phyloP scores from a whole-genome alignment of 2,329 filamentous ascomycete species.

The Aureobasidium zeae region DNA sequence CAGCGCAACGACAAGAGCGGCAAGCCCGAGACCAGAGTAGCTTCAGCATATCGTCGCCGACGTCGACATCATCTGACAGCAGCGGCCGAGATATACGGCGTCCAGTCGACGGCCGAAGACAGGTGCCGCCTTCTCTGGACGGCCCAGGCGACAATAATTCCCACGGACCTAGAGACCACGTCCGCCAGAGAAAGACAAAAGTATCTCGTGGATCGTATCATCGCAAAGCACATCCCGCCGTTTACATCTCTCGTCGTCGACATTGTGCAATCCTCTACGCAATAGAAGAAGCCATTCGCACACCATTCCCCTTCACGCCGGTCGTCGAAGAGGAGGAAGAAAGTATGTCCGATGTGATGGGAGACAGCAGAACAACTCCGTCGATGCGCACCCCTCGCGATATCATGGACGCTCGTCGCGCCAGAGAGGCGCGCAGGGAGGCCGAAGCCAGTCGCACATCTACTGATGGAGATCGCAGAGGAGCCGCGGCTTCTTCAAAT shows the following conservation, averaged over 20 bases:
- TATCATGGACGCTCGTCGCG: conserved; percentile 80
- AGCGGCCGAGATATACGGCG: conserved; percentile 43
- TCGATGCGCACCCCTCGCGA: conserved; percentile 72
- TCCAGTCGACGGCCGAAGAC: conserved; percentile 41
- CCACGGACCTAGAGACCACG: conserved; percentile 13
- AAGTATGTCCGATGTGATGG: conserved; percentile 77
- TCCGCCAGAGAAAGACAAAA: too few species aligned
- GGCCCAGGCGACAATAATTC: conserved; percentile 23
- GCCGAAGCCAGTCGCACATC: conserved; percentile 36
- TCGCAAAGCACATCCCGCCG: conserved; percentile 44
- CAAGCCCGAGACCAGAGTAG: conserved; percentile 20
- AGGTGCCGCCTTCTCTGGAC: conserved; percentile 39
- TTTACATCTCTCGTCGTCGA: conserved; percentile 70
- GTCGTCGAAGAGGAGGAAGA: conserved; percentile 83
- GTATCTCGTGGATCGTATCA: too few species aligned
- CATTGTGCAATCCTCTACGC: conserved; percentile 86
- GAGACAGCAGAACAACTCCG: conserved; percentile 31
- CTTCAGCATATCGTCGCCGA: conserved; percentile 30
- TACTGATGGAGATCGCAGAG: conserved; percentile 37
- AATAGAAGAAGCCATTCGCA: conserved; percentile 79
- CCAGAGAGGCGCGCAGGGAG: conserved; percentile 65
- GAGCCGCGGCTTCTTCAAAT: conserved; percentile 1
- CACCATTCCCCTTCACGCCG: conserved; percentile 71
- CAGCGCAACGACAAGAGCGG: conserved; percentile 23
- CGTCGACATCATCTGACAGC: conserved; percentile 46